Evolutionary conservation across 805 yeast genomes (phyloP).

Genomic region (Hanseniaspora thailandica): DNA sequence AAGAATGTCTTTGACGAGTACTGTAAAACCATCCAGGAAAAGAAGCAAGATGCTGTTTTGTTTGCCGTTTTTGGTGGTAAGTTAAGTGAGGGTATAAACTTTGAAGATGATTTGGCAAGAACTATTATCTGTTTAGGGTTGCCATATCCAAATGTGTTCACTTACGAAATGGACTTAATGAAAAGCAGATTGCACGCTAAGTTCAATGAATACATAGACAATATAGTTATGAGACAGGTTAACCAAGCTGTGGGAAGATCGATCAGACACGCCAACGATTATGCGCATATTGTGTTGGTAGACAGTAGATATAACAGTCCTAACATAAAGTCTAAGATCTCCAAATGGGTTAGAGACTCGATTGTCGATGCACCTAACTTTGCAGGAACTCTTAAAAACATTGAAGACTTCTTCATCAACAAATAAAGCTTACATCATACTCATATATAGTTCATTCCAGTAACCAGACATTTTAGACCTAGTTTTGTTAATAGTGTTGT

Average conservation of each 20-base stretch:
- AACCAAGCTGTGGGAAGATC: slow-evolving; percentile 91
- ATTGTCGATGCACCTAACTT: slow-evolving; percentile 21
- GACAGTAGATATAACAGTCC: slow-evolving; percentile 48
- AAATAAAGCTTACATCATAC: not conserved
- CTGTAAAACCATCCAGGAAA: slow-evolving; percentile 30
- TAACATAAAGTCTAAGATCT: slow-evolving; percentile 46
- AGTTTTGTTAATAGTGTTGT: slow-evolving; percentile 22
- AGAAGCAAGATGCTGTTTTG: slow-evolving; percentile 48
- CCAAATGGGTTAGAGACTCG: slow-evolving; percentile 60
- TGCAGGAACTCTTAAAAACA: slow-evolving; percentile 19
- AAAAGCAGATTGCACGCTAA: slow-evolving; percentile 49
- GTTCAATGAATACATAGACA: slow-evolving; percentile 56
- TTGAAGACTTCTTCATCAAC: slow-evolving; percentile 21
- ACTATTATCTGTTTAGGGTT: slow-evolving; percentile 78
- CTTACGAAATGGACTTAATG: slow-evolving; percentile 71
- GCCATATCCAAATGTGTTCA: slow-evolving; percentile 75
- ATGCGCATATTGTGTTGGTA: slow-evolving; percentile 58
- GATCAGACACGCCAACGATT: slow-evolving; percentile 72
- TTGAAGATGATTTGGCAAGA: slow-evolving; percentile 76
- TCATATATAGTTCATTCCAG: slow-evolving; percentile 16
- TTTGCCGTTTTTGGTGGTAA: slow-evolving; percentile 88
- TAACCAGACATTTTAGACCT: slow-evolving; percentile 23
- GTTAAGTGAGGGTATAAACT: slow-evolving; percentile 87
- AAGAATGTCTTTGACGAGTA: slow-evolving; percentile 42
- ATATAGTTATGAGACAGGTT: slow-evolving; percentile 78